Evolutionary conservation across 1,284 basidiomycete genomes (phyloP).

Genomic region (Sphagnurus paluster): DNA sequence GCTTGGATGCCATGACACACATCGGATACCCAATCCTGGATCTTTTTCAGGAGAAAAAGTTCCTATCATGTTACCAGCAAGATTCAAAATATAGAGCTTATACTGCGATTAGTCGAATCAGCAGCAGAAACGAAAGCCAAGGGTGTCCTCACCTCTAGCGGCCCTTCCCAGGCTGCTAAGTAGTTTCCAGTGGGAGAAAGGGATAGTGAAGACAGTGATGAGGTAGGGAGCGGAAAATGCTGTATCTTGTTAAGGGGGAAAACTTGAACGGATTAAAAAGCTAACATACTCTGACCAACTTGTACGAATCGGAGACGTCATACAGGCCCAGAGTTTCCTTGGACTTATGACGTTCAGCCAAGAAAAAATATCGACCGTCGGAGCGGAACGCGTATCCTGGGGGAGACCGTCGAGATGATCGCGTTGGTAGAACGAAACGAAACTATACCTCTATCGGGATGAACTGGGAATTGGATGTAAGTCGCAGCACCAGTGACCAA

Average conservation of each 20-base stretch:
- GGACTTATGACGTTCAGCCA: slow-evolving; percentile 84
- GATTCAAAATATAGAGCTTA: slow-evolving; percentile 74
- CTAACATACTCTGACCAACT: slow-evolving; percentile 67
- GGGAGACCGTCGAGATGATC: neutral
- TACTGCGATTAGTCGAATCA: slow-evolving; percentile 52
- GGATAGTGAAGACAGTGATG: slow-evolving; percentile 71
- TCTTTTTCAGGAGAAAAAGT: slow-evolving; percentile 73
- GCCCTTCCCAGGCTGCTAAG: slow-evolving; percentile 82
- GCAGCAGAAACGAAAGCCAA: neutral
- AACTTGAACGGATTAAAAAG: neutral
- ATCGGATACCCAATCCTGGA: slow-evolving; percentile 77
- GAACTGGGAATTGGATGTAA: slow-evolving; percentile 78
- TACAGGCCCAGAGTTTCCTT: slow-evolving; percentile 86
- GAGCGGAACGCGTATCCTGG: slow-evolving; percentile 77
- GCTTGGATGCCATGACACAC: slow-evolving; percentile 79
- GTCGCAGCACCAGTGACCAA: slow-evolving; percentile 66
- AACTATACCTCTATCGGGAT: slow-evolving; percentile 68
- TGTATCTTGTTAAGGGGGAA: slow-evolving; percentile 18
- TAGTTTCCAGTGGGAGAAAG: slow-evolving; percentile 82
- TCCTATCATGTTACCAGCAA: slow-evolving; percentile 69
- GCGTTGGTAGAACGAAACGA: neutral
- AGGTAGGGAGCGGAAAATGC: slow-evolving; percentile 84
- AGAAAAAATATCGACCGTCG: slow-evolving; percentile 77
- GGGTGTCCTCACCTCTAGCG: slow-evolving; percentile 60
- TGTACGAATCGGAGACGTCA: slow-evolving; percentile 68